These are phyloP conservation scores for Neofusicoccum cordaticola DNA, from an alignment of 2,329 filamentous ascomycete species.

Conservation along the genomic window DNA sequence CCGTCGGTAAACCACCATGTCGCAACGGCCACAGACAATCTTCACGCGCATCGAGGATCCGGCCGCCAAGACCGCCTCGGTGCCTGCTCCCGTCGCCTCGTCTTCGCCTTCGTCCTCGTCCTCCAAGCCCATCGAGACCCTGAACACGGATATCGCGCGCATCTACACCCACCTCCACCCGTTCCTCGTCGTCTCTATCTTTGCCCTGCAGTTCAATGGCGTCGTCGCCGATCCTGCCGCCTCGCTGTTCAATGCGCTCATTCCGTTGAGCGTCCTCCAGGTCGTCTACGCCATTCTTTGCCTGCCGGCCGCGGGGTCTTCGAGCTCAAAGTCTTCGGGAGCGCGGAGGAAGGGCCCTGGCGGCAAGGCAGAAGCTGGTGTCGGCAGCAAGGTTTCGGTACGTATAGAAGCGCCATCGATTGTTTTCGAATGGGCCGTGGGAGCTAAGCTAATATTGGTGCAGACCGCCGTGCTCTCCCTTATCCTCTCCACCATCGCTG, in stretches of 20 bases:
- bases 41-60: slow-evolving; percentile 17
- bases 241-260: slow-evolving; percentile 60
- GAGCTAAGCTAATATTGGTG: neutral
- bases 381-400: slow-evolving; percentile 40
- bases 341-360: slow-evolving; percentile 54
- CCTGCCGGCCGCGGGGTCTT: slow-evolving; percentile 50
- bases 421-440: neutral
- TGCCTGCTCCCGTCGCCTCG: neutral
- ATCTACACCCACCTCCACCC: slow-evolving; percentile 67
- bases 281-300: slow-evolving; percentile 57
- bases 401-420: slow-evolving; percentile 20
- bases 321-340: slow-evolving; percentile 51
- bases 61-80: neutral
- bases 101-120: slow-evolving; percentile 20
- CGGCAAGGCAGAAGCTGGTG: slow-evolving; percentile 27
- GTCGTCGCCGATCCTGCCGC: slow-evolving; percentile 69
- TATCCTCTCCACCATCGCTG: slow-evolving; percentile 54
- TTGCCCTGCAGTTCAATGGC: slow-evolving; percentile 60
- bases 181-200: slow-evolving; percentile 61
- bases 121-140: slow-evolving; percentile 45
- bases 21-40: slow-evolving; percentile 14
- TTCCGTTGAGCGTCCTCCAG: slow-evolving; percentile 64
- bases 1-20: slow-evolving; percentile 10
- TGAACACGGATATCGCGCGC: slow-evolving; percentile 48
- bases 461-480: slow-evolving; percentile 72